These are phyloP conservation scores for Discostella stelligera DNA, from an alignment of 352 stramenopile genomes.

Conservation along the genomic window DNA sequence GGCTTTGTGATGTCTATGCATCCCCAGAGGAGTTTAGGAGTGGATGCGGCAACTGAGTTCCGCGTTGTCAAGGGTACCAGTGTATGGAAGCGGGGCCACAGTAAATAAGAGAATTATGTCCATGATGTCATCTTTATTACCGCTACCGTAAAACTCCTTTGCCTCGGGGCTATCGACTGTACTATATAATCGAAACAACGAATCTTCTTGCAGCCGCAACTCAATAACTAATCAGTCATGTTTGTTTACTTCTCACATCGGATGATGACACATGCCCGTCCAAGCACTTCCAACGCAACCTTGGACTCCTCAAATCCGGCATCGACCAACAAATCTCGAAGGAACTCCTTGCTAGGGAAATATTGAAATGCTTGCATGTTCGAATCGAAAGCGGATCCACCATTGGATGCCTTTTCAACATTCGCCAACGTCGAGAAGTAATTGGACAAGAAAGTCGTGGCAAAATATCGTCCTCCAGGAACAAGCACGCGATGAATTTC, in stretches of 20 bases:
- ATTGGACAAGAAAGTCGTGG: conserved; percentile 81
- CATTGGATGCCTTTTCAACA: conserved; percentile 45
- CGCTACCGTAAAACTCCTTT: too few species aligned
- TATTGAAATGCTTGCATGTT: conserved; percentile 81
- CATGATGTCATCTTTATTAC: neutral
- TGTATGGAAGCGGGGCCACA: too few species aligned
- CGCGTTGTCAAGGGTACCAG: neutral
- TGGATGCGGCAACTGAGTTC: conserved; percentile 6
- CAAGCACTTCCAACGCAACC: conserved; percentile 70
- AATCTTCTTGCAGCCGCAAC: neutral
- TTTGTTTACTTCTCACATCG: conserved; percentile 68
- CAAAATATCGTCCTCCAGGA: conserved; percentile 84
- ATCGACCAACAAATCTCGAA: conserved; percentile 61
- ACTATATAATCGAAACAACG: neutral
- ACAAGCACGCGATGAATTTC: conserved; percentile 84
- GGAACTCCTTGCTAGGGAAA: conserved; percentile 63
- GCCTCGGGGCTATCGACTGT: too few species aligned
- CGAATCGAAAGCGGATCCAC: conserved; percentile 24
- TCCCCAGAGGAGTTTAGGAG: conserved; percentile 59
- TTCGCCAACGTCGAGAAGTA: conserved; percentile 68
- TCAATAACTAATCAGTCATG: neutral
- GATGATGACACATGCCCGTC: conserved; percentile 75
- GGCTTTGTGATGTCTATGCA: conserved; percentile 68
- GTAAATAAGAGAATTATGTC: too few species aligned
- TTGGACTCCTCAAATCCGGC: conserved; percentile 77